These are phyloP conservation scores for Thuidium tamariscinum DNA, from an alignment of 225 moss, liverwort and hornwort species.

Conservation along the genomic window DNA sequence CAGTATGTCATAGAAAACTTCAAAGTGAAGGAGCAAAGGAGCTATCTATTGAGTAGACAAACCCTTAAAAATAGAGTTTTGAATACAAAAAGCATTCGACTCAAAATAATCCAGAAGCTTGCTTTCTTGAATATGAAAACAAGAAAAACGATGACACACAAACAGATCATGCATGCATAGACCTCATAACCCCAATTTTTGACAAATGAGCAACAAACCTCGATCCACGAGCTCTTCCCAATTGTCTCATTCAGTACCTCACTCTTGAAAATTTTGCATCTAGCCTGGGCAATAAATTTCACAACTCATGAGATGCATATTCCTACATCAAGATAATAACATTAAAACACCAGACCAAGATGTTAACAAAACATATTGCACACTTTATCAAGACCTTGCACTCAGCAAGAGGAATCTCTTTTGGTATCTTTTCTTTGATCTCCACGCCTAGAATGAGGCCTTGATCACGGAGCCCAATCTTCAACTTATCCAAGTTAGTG, in stretches of 20 bases:
- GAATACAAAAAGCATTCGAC: not conserved
- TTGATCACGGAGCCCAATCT: constrained; percentile 82
- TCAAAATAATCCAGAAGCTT: not conserved
- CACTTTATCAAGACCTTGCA: not conserved
- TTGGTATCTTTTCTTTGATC: constrained; percentile 60
- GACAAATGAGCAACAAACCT: constrained; percentile 34
- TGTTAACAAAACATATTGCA: not conserved
- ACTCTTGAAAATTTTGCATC: constrained; percentile 81
- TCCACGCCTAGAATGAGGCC: constrained; percentile 64
- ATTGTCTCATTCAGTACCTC: constrained; percentile 73
- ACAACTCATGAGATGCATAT: not conserved
- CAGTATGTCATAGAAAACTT: not conserved
- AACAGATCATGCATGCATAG: not conserved
- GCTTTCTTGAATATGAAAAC: not conserved
- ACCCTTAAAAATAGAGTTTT: not conserved
- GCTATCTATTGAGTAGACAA: not conserved
- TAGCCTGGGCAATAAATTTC: constrained; percentile 43
- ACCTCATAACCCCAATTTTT: not conserved
- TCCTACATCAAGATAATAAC: not conserved
- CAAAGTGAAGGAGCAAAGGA: not conserved
- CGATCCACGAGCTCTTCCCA: constrained; percentile 92
- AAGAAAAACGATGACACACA: not conserved
- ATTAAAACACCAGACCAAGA: not conserved
- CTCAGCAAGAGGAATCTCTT: constrained; percentile 82
- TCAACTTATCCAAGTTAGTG: constrained; percentile 72